phyloP scores from a whole-genome alignment of 2,329 filamentous ascomycete genomes.

The Knufia petricola region DNA sequence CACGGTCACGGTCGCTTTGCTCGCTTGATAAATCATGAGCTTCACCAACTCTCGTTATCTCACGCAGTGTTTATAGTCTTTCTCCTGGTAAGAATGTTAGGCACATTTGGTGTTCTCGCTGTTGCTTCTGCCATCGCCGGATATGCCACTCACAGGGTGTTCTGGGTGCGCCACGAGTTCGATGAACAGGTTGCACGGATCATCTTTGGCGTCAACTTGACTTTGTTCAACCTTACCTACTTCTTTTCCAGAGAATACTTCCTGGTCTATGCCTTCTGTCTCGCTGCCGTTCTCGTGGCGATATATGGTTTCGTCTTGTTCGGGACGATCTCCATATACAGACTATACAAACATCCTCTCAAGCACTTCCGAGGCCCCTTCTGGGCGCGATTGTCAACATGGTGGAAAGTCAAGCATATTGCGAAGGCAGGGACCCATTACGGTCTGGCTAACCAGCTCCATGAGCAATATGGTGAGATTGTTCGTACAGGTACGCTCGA shows the following conservation, averaged over 20 bases:
- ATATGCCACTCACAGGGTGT: background rate
- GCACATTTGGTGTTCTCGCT: background rate
- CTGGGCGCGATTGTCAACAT: conserved; percentile 25
- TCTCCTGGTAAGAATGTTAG: background rate
- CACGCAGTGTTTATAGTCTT: background rate
- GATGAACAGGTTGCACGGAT: background rate
- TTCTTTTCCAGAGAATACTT: background rate
- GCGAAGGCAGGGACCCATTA: background rate
- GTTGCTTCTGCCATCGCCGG: background rate
- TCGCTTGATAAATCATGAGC: background rate
- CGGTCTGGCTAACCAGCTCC: conserved; percentile 22
- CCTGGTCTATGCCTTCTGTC: background rate
- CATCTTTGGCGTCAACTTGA: background rate
- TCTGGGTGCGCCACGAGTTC: conserved; percentile 2
- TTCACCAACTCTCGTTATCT: background rate
- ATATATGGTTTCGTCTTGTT: conserved; percentile 8
- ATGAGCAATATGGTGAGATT: conserved; percentile 24
- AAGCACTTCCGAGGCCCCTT: conserved; percentile 24
- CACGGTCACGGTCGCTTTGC: background rate
- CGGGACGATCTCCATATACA: conserved; percentile 21
- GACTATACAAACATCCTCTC: conserved; percentile 23
- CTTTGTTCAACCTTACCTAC: background rate
- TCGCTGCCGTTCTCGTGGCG: background rate
- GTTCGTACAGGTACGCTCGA: conserved; percentile 7
- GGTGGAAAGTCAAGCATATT: conserved; percentile 30